Base-by-base conservation (phyloP, 2,329 filamentous ascomycete genomes). In the Sporothrix pallida region DNA sequence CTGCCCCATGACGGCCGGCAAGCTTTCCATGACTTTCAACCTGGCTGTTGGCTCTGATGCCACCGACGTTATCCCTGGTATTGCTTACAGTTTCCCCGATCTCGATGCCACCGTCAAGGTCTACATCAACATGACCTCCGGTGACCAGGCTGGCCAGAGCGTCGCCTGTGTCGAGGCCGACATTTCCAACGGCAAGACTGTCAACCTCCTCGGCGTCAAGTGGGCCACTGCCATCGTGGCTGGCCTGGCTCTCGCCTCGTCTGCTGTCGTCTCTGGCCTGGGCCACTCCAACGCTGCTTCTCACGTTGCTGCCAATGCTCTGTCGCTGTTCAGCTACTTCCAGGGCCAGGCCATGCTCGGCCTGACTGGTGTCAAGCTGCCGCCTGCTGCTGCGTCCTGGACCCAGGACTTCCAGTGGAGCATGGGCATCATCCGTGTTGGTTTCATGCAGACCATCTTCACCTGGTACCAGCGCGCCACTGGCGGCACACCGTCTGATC, bases 391-490 rank as follows among this genome's bases (percentile, higher is more conserved):
- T 71, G 87, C 92, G 78, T 88, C 93, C 0, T 97, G 93, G 93
- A 96, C 93, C 0, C 93, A 96, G 83, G 94, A 96, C 82, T 96
- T 97, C 85, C 91, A 94, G 81, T 97, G 93, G 93, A 93, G 90
- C 79, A 94, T 97, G 92, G 93, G 93, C 78, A 93, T 97, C 77
- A 95, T 97, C 80, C 89, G 89, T 71, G 87, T 96, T 71, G 84
- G 86, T 48, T 96, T 96, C 82, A 86, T 97, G 81, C 92, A 97
- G 82, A 85, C 84, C 23, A 91, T 96, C 79, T 91, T 92, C 73
- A 95, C 93, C 46, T 97, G 93, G 93, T 97, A 97, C 82, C 93
- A 95, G 83, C 91, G 93, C 74, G 88, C 93, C 1, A 97, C 93
- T 1, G 93, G 93, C 71, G 93, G 93, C 76, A 92, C 88, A 15